Evolutionary conservation across 1,284 basidiomycete genomes (phyloP).

Genomic region (Coriolopsis trogii): DNA sequence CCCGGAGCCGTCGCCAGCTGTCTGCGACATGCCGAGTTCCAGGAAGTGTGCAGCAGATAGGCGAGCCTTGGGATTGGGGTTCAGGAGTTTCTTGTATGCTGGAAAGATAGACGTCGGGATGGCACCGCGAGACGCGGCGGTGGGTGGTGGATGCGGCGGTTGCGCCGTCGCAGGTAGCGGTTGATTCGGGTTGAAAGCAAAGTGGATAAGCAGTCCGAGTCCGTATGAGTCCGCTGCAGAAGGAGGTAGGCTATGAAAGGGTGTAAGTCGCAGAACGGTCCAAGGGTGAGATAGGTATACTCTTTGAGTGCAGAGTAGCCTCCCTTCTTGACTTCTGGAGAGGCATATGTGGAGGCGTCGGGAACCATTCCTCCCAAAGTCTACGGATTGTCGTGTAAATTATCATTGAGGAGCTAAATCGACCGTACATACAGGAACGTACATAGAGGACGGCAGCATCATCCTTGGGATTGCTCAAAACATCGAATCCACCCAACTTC

Average conservation of each 20-base stretch:
- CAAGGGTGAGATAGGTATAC: too few species aligned
- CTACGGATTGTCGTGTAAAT: conserved; percentile 45
- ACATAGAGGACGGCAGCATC: conserved; percentile 81
- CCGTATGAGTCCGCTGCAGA: conserved; percentile 84
- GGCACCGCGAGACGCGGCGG: conserved; percentile 72
- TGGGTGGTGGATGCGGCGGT: conserved; percentile 74
- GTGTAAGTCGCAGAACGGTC: too few species aligned
- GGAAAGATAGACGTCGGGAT: conserved; percentile 83
- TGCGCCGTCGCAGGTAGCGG: conserved; percentile 70
- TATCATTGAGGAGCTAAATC: conserved; percentile 21
- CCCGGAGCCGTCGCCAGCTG: conserved; percentile 56
- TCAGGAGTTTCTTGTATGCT: conserved; percentile 85
- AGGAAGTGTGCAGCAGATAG: conserved; percentile 80
- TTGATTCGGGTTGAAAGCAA: conserved; percentile 82
- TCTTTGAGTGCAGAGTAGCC: conserved; percentile 87
- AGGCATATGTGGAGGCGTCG: conserved; percentile 57
- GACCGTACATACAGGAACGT: conserved; percentile 42
- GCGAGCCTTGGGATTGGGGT: conserved; percentile 84
- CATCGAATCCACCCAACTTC: conserved; percentile 94
- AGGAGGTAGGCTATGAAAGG: conserved; percentile 59
- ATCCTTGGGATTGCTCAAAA: conserved; percentile 82
- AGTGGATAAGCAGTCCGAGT: conserved; percentile 83
- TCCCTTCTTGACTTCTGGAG: conserved; percentile 90
- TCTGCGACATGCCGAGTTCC: conserved; percentile 77
- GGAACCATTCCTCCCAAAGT: conserved; percentile 72